A percentile compares a stretch with the other conserved stretches of the same genome.
phyloP scores from a whole-genome alignment of 2,329 filamentous ascomycete species.

The Diaporthe amygdali region DNA sequence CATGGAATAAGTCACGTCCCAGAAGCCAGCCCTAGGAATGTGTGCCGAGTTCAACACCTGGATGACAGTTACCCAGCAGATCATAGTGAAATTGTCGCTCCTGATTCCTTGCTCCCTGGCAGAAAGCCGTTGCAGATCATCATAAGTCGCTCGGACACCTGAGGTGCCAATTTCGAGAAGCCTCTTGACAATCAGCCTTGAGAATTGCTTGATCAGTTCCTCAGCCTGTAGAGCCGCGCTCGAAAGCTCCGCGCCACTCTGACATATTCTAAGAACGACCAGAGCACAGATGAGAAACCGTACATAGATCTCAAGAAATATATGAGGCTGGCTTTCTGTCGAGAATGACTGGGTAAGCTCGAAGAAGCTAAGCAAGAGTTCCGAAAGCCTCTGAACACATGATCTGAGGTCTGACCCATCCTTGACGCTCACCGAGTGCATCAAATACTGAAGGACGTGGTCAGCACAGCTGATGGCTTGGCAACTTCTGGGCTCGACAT shows the following conservation, averaged over 20 bases:
- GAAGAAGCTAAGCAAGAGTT: slow-evolving; percentile 41
- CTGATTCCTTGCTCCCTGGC: slow-evolving; percentile 58
- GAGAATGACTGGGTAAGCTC: neutral
- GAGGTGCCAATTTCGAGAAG: slow-evolving; percentile 50
- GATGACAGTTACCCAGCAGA: slow-evolving; percentile 66
- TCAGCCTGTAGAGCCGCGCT: slow-evolving; percentile 52
- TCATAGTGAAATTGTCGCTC: slow-evolving; percentile 46
- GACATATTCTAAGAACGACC: slow-evolving; percentile 50
- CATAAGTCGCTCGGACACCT: slow-evolving; percentile 51
- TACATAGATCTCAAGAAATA: slow-evolving; percentile 41
- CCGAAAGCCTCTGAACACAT: slow-evolving; percentile 49
- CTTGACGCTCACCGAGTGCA: slow-evolving; percentile 46
- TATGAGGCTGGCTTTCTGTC: slow-evolving; percentile 33
- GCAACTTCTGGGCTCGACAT: slow-evolving; percentile 25
- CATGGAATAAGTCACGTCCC: slow-evolving; percentile 59
- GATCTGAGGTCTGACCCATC: slow-evolving; percentile 40
- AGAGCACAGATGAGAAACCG: slow-evolving; percentile 43
- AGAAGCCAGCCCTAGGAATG: slow-evolving; percentile 62
- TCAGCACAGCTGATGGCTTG: slow-evolving; percentile 28
- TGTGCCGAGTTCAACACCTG: slow-evolving; percentile 54
- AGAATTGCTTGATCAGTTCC: slow-evolving; percentile 49
- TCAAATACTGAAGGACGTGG: slow-evolving; percentile 56
- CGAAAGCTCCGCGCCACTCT: slow-evolving; percentile 35
- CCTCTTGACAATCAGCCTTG: slow-evolving; percentile 41
- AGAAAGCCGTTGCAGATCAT: slow-evolving; percentile 49